A percentile compares a stretch with the other conserved stretches of the same genome.
Conservation (phyloP, 169 alveolate species). For the Eimeria acervulina region DNA sequence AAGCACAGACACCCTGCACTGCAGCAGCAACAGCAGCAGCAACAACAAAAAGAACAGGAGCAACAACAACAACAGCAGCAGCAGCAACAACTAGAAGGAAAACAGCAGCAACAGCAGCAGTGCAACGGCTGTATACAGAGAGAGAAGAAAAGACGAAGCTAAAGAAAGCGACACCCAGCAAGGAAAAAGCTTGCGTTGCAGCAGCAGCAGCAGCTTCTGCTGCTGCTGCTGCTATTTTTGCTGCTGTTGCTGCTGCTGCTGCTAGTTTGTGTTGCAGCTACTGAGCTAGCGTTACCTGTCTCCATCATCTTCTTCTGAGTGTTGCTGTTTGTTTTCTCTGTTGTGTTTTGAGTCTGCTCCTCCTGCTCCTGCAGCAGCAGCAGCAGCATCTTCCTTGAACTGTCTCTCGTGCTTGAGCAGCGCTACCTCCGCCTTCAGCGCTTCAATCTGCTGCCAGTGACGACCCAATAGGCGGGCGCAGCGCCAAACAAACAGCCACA, state of each 20-base stretch:
- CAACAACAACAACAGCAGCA: background rate
- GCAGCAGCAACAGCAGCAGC: constrained; percentile 17
- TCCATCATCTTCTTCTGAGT: background rate
- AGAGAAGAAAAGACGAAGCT: background rate
- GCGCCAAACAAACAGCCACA: constrained; percentile 56
- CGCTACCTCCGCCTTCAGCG: background rate
- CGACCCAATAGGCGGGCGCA: background rate
- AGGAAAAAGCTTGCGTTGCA: background rate
- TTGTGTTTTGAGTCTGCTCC: too few relatives aligned
- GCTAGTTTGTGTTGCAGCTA: too few relatives aligned
- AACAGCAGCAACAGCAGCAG: constrained; percentile 28
- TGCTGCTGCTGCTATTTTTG: too few relatives aligned
- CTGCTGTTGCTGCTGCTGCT: too few relatives aligned
- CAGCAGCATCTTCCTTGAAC: too few relatives aligned
- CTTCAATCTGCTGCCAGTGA: constrained; percentile 40
- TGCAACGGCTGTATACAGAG: background rate
- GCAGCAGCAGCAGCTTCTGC: too few relatives aligned
- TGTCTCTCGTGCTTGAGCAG: background rate
- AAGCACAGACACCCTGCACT: background rate
- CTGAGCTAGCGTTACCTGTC: background rate
- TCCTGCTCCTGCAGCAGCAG: too few relatives aligned
- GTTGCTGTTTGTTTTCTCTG: background rate
- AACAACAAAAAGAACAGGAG: constrained; percentile 31
- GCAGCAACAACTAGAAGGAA: too few relatives aligned
- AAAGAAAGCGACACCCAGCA: background rate